Evolutionary conservation across 108 stramenopile species (phyloP).

Genomic region (Skeletonema marinoi): DNA sequence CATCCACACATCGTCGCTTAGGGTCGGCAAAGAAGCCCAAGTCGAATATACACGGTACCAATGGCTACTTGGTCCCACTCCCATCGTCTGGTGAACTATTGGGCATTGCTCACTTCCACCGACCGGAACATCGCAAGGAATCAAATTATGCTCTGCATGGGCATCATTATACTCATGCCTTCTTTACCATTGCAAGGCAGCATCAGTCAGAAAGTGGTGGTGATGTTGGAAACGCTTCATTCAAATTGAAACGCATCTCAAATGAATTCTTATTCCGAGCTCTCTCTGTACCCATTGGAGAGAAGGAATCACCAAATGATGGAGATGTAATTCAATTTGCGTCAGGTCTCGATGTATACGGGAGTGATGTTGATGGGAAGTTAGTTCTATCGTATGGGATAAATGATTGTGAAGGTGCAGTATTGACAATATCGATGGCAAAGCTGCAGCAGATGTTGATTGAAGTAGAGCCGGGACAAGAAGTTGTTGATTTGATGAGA

Average conservation of each 20-base stretch:
- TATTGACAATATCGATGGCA: slow-evolving; percentile 32
- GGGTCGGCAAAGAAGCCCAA: slow-evolving; percentile 18
- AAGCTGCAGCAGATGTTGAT: slow-evolving; percentile 39
- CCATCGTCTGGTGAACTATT: slow-evolving; percentile 60
- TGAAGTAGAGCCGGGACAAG: slow-evolving; percentile 49
- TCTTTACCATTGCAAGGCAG: slow-evolving; percentile 60
- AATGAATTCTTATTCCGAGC: slow-evolving; percentile 71
- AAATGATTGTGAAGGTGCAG: slow-evolving; percentile 58
- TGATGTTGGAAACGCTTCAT: slow-evolving; percentile 37
- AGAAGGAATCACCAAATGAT: slow-evolving; percentile 38
- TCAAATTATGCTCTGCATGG: slow-evolving; percentile 82
- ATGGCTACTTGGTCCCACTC: slow-evolving; percentile 80
- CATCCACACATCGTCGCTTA: slow-evolving; percentile 29
- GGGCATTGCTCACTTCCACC: slow-evolving; percentile 88
- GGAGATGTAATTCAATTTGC: slow-evolving; percentile 88
- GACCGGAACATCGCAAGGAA: slow-evolving; percentile 65
- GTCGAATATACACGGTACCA: slow-evolving; percentile 79
- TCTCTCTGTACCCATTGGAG: slow-evolving; percentile 24
- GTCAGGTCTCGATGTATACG: slow-evolving; percentile 69
- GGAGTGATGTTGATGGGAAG: slow-evolving; percentile 41
- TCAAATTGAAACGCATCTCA: slow-evolving; percentile 61
- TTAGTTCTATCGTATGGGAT: slow-evolving; percentile 51
- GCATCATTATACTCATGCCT: slow-evolving; percentile 81
- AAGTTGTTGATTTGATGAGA: slow-evolving; percentile 68
- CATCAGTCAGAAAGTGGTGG: slow-evolving; percentile 8